These are phyloP conservation scores for Annulohypoxylon truncatum DNA, from an alignment of 2,329 filamentous ascomycete species.

Conservation along the genomic window DNA sequence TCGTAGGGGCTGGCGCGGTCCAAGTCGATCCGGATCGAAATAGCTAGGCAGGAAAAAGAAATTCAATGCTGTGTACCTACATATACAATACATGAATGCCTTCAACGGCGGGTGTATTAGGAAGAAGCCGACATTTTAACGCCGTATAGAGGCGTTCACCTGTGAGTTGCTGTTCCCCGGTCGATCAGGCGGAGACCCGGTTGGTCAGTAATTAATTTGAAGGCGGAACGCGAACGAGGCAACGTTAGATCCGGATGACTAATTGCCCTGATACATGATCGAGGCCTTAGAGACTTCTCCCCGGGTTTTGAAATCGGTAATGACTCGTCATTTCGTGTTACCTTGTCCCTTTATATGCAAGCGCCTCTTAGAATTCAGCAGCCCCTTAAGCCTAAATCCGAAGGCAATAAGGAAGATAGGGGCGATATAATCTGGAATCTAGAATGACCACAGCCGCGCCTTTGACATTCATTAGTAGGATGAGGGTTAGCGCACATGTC, in stretches of 20 bases:
- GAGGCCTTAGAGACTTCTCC: background rate
- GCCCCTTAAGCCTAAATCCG: background rate
- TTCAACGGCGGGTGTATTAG: background rate
- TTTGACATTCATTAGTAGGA: background rate
- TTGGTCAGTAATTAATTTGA: background rate
- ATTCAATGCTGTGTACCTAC: constrained; percentile 10
- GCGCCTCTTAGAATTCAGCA: background rate
- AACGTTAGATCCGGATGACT: background rate
- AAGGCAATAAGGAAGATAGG: background rate
- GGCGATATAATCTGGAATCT: background rate
- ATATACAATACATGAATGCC: background rate
- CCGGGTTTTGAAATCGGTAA: constrained; percentile 6
- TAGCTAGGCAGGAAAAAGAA: background rate
- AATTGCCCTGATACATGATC: background rate
- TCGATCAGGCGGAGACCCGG: background rate
- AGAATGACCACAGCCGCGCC: background rate
- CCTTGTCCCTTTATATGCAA: constrained; percentile 5
- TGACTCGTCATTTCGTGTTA: constrained; percentile 30
- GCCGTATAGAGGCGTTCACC: background rate
- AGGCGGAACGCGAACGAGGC: background rate
- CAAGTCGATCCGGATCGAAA: background rate
- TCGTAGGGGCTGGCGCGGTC: background rate
- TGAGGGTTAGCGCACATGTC: background rate
- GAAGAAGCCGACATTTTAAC: background rate
- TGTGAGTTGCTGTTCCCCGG: background rate